Base-by-base conservation (phyloP, 2,329 filamentous ascomycete genomes). In the Nakataea oryzae region DNA sequence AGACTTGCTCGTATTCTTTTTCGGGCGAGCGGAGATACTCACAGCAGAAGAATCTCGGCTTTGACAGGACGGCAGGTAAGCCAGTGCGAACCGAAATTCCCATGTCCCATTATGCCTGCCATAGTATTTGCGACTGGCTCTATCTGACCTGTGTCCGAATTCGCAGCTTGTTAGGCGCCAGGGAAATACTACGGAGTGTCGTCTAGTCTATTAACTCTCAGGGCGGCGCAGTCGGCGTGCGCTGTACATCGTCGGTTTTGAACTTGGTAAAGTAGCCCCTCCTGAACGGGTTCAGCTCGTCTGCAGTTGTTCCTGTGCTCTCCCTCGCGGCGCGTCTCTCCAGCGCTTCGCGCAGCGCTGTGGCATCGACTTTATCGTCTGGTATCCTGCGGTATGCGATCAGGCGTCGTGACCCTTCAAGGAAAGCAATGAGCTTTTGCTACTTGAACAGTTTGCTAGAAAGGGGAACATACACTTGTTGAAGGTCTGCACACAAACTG, bases 401-500 rank as follows among this genome's bases (percentile, higher is more conserved):
- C 47, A 99, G 79, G 66, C 91, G 84, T 64, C 95, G 84, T 26
- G 92, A 95, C 95, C 93, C 89, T 92, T 9, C 41, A n/a, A 50
- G 21, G 8, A 7, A 50, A 50, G 41, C 41, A 50, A 8, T 21
- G 1, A 11, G 41, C 4, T 21, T 21, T 17, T 5, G 24, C 17
- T 28, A 26, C 55, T 4, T 29, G 21, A 59, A 62, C 41, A 29
- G 21, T 27, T 2, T 29, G 50, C 13, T 55, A 47, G 41, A 58
- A 47, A 62, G 57, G 55, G 70, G 21, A 66, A 63, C 67, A 27
- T 74, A 91, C 91, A 99, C 75, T 90, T 95, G 71, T 91, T 93
- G 72, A 99, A 99, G 0, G 83, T 80, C 72, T 99, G 95, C 8
- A 90, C 85, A 70, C 92, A 96, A 32, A 92, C 83, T 56, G 83